phyloP scores from a whole-genome alignment of 2,329 filamentous ascomycete genomes.

The Colletotrichum sp. region DNA sequence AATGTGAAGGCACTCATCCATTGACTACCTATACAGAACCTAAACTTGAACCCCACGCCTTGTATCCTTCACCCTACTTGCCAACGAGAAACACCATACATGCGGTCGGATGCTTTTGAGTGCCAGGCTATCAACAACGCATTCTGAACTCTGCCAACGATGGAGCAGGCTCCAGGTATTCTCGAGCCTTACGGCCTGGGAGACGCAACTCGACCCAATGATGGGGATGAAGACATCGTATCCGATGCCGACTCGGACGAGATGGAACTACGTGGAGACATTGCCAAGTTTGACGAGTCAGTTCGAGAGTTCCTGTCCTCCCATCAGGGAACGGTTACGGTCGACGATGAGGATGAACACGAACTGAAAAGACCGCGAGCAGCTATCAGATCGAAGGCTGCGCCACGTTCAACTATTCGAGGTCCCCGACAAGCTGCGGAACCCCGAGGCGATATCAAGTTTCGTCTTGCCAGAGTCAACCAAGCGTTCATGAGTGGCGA shows the following conservation, averaged over 20 bases:
- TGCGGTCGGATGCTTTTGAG: background rate
- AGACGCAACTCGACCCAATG: background rate
- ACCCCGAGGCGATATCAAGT: slow-evolving; percentile 73
- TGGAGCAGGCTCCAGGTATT: background rate
- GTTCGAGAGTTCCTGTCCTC: slow-evolving; percentile 44
- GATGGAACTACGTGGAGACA: slow-evolving; percentile 47
- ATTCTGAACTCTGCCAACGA: background rate
- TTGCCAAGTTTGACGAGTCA: slow-evolving; percentile 45
- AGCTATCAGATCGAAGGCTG: slow-evolving; percentile 23
- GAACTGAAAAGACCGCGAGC: slow-evolving; percentile 20
- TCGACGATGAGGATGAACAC: background rate
- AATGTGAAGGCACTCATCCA: background rate
- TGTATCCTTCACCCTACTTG: background rate
- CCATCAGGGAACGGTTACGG: slow-evolving; percentile 26
- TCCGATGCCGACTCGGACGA: slow-evolving; percentile 49
- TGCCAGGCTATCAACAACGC: background rate
- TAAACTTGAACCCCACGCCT: background rate
- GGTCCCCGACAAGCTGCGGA: slow-evolving; percentile 67
- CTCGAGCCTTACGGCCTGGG: background rate
- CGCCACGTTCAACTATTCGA: slow-evolving; percentile 29
- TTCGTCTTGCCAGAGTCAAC: slow-evolving; percentile 68
- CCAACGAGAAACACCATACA: background rate
- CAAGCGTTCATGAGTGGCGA: slow-evolving; percentile 68
- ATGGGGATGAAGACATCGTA: slow-evolving; percentile 25
- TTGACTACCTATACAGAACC: background rate